Evolutionary conservation across 1,139 yeast genomes (phyloP), one percentile per base, ranked within the genome.

Genomic region (Blastobotrys illinoisensis): DNA sequence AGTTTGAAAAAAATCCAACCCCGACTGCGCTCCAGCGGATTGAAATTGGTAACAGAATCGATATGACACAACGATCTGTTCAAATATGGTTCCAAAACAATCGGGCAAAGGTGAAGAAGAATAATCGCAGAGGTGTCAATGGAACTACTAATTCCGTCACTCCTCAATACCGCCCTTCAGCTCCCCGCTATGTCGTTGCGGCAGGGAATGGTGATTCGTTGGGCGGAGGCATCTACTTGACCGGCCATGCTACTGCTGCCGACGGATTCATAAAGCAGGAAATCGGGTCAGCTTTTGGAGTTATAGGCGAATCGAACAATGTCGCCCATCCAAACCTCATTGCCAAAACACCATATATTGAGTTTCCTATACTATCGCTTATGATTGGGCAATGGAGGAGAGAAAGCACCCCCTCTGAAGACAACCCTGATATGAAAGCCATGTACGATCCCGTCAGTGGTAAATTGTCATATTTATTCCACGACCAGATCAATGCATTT

Each of bases 21-120:
- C 77, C 77, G 0, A 69, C 67, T 56, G 72, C 74, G 3, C 58
- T 61, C 13, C 79, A 81, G 51, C 73, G 98, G 47, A 86, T 83
- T 64, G 82, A 78, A 47, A 85, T 91, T 49, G 85, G 96, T 49
- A 81, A 79, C 6, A 78, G 78, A 58, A 88, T 96, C 1, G 88
- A 87, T 49, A 87, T 91, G 93, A 83, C 93, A 7, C 97, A 90
- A 65, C 80, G 96, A 61, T 90, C 96, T 4, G 96, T 91, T 2
- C 79, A 96, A 55, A 90, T 91, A 50, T 91, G 98, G 98, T 91
- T 91, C 67, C 98, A 91, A 69, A 91, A 91, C 67, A 76, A 95
- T 62, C 74, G 97, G 58, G 97, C 97, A 18, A 89, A 89, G 67
- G 78, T 82, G 51, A 78, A 91, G 66, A 83, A 81, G n/a, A 19